phyloP scores from a whole-genome alignment of 1,284 basidiomycete species.

The Ganoderma lingzhi region DNA sequence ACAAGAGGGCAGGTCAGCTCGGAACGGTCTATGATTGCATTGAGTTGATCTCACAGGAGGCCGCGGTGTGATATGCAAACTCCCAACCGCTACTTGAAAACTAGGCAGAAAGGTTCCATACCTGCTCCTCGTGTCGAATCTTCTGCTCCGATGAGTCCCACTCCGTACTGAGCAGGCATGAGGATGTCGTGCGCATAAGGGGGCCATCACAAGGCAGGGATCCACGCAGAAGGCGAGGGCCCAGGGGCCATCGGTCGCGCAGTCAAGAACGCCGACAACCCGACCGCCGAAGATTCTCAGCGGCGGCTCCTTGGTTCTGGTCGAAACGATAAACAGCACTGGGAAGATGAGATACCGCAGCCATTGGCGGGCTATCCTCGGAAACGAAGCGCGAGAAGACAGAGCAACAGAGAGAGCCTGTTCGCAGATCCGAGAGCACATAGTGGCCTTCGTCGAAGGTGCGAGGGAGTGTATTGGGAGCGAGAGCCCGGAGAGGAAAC shows the following conservation, averaged over 20 bases:
- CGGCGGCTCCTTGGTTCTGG: conserved; percentile 4
- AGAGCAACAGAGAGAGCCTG: neutral
- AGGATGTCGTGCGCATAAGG: neutral
- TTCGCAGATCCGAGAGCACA: neutral
- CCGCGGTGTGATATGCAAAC: neutral
- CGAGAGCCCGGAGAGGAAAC: conserved; percentile 4
- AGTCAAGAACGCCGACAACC: conserved; percentile 12
- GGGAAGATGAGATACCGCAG: neutral
- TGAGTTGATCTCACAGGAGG: conserved; percentile 7
- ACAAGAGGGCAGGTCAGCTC: conserved; percentile 1
- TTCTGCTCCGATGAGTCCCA: neutral
- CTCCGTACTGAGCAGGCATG: neutral
- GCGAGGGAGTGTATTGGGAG: neutral
- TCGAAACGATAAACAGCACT: neutral
- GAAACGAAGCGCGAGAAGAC: neutral
- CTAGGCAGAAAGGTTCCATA: neutral
- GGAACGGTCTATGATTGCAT: conserved; percentile 7
- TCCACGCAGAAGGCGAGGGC: neutral
- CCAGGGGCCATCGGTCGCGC: neutral
- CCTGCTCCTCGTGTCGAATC: neutral
- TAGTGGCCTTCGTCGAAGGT: neutral
- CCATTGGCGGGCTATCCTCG: conserved; percentile 3
- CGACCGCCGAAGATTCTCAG: conserved; percentile 8
- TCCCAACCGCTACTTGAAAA: neutral
- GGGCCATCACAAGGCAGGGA: neutral